Evolutionary conservation across 2,329 filamentous ascomycete species (phyloP).

Genomic region (Penicillium sp.): DNA sequence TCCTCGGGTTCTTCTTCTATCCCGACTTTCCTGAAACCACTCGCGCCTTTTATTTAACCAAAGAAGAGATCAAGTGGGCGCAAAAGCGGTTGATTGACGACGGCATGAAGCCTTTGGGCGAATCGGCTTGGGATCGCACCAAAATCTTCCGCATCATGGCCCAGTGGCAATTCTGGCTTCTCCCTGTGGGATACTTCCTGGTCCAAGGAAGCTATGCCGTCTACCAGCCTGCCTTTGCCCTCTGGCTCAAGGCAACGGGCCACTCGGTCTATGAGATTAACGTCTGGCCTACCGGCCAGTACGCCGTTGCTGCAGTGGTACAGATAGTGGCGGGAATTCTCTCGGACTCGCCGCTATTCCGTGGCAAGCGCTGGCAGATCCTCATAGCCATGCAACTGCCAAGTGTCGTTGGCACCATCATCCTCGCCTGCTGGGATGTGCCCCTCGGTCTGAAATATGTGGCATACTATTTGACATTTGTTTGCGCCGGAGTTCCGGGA

Average conservation of each 20-base stretch:
- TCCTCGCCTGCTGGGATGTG: slow-evolving; percentile 11
- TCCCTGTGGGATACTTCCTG: slow-evolving; percentile 38
- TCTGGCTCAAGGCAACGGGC: slow-evolving; percentile 38
- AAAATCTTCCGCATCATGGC: slow-evolving; percentile 37
- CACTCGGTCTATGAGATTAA: slow-evolving; percentile 42
- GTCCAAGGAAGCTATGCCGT: slow-evolving; percentile 38
- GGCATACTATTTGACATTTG: slow-evolving; percentile 7
- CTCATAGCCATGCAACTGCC: slow-evolving; percentile 8
- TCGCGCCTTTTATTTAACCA: background rate
- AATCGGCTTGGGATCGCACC: slow-evolving; percentile 29
- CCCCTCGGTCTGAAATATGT: slow-evolving; percentile 4
- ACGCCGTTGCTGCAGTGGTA: slow-evolving; percentile 40
- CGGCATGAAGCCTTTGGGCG: slow-evolving; percentile 35
- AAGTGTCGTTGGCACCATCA: slow-evolving; percentile 1
- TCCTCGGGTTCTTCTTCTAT: slow-evolving; percentile 6
- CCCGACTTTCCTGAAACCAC: slow-evolving; percentile 7
- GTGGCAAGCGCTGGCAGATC: slow-evolving; percentile 7
- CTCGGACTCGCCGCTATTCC: slow-evolving; percentile 3
- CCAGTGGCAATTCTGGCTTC: slow-evolving; percentile 46
- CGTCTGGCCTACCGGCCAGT: slow-evolving; percentile 44
- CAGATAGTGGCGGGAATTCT: slow-evolving; percentile 15
- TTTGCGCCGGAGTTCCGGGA: background rate
- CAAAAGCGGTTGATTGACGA: slow-evolving; percentile 27
- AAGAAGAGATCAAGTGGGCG: slow-evolving; percentile 14
- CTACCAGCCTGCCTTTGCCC: slow-evolving; percentile 38